Percentiles rank a stretch among this genome's conserved stretches.
These are phyloP conservation scores for Graphiopsis chlorocephala DNA, from an alignment of 2,329 filamentous ascomycete genomes.

Conservation along the genomic window DNA sequence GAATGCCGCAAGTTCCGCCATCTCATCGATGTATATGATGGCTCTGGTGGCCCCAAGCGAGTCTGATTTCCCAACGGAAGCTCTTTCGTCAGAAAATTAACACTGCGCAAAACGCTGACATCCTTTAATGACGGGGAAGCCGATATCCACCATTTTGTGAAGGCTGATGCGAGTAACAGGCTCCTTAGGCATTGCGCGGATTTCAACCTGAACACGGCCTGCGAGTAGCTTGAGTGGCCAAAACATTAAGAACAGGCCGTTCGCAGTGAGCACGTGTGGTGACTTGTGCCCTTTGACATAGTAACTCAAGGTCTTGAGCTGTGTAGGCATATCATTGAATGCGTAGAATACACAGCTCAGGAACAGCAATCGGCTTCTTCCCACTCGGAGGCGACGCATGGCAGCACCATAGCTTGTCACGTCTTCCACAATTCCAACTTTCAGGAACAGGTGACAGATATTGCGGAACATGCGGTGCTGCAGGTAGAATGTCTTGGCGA, in stretches of 20 bases:
- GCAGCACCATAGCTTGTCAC: neutral
- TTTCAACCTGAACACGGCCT: neutral
- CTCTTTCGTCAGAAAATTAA: neutral
- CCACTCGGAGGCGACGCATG: neutral
- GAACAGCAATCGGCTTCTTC: neutral
- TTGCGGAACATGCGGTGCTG: neutral
- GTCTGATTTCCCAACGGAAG: neutral
- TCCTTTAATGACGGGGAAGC: neutral
- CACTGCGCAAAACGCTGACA: neutral
- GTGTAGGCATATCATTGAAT: neutral
- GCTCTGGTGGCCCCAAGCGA: neutral
- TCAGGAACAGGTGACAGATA: neutral
- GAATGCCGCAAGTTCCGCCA: neutral
- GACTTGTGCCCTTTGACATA: neutral
- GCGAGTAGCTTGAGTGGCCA: neutral
- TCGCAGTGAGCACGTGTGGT: neutral
- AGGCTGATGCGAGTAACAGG: neutral
- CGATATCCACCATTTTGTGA: neutral
- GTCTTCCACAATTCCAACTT: neutral
- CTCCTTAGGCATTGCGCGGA: neutral
- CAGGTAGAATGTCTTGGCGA: neutral
- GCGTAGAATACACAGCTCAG: neutral
- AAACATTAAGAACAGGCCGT: neutral
- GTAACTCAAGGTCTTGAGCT: neutral
- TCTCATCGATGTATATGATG: neutral